Conservation (phyloP, 208 protist genomes). For the Trypanosoma lewisi region DNA sequence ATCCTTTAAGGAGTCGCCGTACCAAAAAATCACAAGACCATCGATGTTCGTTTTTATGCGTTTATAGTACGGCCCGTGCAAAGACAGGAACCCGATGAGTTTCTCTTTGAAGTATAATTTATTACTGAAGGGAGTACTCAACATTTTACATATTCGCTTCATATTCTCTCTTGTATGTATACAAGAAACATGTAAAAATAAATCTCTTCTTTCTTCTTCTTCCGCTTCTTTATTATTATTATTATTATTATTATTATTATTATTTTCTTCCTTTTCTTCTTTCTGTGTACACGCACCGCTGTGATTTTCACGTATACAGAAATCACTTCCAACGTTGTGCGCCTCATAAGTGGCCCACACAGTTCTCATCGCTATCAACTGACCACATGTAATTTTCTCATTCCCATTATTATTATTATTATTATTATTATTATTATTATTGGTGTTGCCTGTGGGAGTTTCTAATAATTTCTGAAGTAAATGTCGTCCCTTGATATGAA, state of each 20-base stretch:
- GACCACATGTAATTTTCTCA: constrained; percentile 11
- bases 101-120: constrained; percentile 12
- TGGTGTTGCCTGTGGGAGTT: background rate
- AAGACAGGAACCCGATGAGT: constrained; percentile 10
- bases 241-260: too few species aligned
- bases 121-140: background rate
- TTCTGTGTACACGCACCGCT: too few species aligned
- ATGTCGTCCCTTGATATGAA: constrained; percentile 11
- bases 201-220: too few species aligned
- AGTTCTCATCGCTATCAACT: constrained; percentile 26
- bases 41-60: constrained; percentile 9
- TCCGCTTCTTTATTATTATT: too few species aligned
- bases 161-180: background rate
- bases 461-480: constrained; percentile 17
- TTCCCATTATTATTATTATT: background rate
- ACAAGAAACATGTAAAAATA: too few species aligned
- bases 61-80: constrained; percentile 20
- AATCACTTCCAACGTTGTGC: background rate
- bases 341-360: constrained; percentile 16
- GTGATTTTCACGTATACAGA: too few species aligned
- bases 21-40: constrained; percentile 13
- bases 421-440: constrained; percentile 1
- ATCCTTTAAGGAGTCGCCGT: constrained; percentile 1
- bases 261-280: too few species aligned
- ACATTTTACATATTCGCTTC: background rate